Evolutionary conservation across 2,329 filamentous ascomycete species (phyloP).

Genomic region (Ascochyta pisi): DNA sequence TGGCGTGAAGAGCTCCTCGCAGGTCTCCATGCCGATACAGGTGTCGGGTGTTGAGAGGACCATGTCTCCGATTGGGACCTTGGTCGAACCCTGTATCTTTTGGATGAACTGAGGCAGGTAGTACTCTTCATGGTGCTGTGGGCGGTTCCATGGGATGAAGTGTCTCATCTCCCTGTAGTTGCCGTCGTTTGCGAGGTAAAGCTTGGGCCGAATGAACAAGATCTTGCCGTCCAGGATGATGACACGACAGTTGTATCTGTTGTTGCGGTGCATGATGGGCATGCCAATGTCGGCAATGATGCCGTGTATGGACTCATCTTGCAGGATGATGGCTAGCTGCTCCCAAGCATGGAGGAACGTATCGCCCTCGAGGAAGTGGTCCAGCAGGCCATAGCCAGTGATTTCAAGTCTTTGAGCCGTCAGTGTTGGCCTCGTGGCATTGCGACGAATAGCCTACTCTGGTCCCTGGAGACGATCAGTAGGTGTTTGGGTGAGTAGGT

Average conservation of each 20-base stretch:
- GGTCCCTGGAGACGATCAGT: conserved; percentile 9
- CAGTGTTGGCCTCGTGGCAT: not conserved
- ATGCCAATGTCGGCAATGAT: conserved; percentile 54
- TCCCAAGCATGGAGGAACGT: conserved; percentile 56
- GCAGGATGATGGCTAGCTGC: conserved; percentile 66
- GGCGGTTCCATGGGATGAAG: conserved; percentile 47
- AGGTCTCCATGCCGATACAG: conserved; percentile 69
- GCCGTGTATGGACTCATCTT: conserved; percentile 65
- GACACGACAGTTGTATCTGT: conserved; percentile 69
- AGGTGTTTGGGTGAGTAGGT: not conserved
- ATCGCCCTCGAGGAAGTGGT: conserved; percentile 59
- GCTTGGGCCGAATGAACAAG: conserved; percentile 74
- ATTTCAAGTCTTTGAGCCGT: conserved; percentile 48
- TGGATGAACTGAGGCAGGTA: conserved; percentile 63
- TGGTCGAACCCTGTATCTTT: conserved; percentile 61
- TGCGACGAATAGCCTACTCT: conserved; percentile 6
- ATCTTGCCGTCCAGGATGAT: conserved; percentile 71
- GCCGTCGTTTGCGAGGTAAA: conserved; percentile 74
- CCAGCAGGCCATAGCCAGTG: conserved; percentile 54
- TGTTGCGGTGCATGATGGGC: conserved; percentile 65
- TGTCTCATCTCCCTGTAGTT: conserved; percentile 56
- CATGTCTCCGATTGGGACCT: conserved; percentile 72
- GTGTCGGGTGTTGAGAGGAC: conserved; percentile 69
- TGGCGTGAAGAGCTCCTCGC: conserved; percentile 57
- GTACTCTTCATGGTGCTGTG: conserved; percentile 68